A percentile compares a stretch with the other conserved stretches of the same genome.
Conservation (phyloP, 2,329 filamentous ascomycete species). For the Cladosporium colombiae region DNA sequence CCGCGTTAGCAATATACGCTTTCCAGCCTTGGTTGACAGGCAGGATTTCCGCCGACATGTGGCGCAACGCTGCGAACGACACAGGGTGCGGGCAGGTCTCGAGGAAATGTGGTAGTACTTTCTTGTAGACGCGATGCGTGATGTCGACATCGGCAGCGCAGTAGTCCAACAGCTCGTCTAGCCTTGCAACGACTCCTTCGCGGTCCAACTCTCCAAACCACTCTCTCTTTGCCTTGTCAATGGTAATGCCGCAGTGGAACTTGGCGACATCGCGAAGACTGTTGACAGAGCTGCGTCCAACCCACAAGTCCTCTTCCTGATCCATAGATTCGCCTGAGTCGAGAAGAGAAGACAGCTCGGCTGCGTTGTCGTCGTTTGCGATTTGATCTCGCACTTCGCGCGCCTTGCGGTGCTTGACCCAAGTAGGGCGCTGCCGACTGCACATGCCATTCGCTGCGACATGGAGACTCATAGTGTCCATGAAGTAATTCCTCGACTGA, state of each 20-base stretch:
- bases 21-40: slow-evolving; percentile 89
- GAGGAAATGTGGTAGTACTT: slow-evolving; percentile 87
- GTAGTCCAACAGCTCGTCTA: slow-evolving; percentile 86
- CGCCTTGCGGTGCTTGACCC: slow-evolving; percentile 96
- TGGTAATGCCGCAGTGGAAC: slow-evolving; percentile 87
- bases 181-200: slow-evolving; percentile 65
- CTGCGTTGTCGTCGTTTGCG: slow-evolving; percentile 67
- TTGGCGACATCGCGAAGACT: slow-evolving; percentile 93
- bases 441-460: slow-evolving; percentile 99
- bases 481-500: slow-evolving; percentile 81
- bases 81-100: slow-evolving; percentile 93
- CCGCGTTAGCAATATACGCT: slow-evolving; percentile 77
- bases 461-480: slow-evolving; percentile 98
- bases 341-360: slow-evolving; percentile 70
- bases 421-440: slow-evolving; percentile 90
- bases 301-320: slow-evolving; percentile 94
- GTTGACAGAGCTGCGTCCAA: slow-evolving; percentile 91
- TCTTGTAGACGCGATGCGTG: slow-evolving; percentile 91
- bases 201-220: slow-evolving; percentile 83
- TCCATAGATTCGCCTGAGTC: slow-evolving; percentile 62
- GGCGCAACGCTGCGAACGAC: slow-evolving; percentile 89
- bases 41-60: slow-evolving; percentile 89
- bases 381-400: slow-evolving; percentile 80
- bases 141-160: slow-evolving; percentile 92
- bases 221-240: slow-evolving; percentile 86